Evolutionary conservation across 805 yeast genomes (phyloP).

Genomic region (Lachancea mirantina): DNA sequence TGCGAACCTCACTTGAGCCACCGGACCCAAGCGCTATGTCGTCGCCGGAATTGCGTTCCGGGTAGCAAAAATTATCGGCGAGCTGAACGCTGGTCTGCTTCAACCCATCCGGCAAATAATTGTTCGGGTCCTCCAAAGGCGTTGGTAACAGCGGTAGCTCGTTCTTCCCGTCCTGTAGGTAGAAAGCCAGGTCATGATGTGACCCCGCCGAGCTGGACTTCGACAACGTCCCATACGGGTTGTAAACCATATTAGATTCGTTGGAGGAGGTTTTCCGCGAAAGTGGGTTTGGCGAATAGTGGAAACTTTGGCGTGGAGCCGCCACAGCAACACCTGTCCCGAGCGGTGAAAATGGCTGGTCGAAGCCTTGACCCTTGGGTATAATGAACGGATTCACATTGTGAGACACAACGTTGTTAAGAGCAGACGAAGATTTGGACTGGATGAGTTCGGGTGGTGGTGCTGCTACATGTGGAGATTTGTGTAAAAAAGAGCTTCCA

Average conservation of each 20-base stretch:
- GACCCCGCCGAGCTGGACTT: constrained; percentile 6
- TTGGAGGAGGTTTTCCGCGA: constrained; percentile 10
- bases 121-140: constrained; percentile 63
- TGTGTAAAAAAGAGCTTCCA: constrained; percentile 22
- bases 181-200: constrained; percentile 24
- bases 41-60: constrained; percentile 31
- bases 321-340: constrained; percentile 25
- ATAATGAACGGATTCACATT: constrained; percentile 25
- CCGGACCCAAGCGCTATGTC: constrained; percentile 59
- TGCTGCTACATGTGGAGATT: constrained; percentile 10
- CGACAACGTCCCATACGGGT: constrained; percentile 48
- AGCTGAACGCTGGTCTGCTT: constrained; percentile 43
- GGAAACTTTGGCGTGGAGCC: constrained; percentile 17
- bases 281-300: constrained; percentile 6
- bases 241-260: constrained; percentile 46
- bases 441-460: constrained; percentile 3
- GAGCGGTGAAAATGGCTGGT: constrained; percentile 8
- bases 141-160: constrained; percentile 46
- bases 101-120: constrained; percentile 47
- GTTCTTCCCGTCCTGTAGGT: constrained; percentile 32
- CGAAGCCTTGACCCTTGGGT: constrained; percentile 8
- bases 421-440: constrained; percentile 21
- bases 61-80: constrained; percentile 47
- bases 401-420: constrained; percentile 25
- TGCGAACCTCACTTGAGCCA: constrained; percentile 61